These are phyloP conservation scores for Pseudocercospora macadamiae DNA, from an alignment of 2,329 filamentous ascomycete genomes.

Conservation along the genomic window DNA sequence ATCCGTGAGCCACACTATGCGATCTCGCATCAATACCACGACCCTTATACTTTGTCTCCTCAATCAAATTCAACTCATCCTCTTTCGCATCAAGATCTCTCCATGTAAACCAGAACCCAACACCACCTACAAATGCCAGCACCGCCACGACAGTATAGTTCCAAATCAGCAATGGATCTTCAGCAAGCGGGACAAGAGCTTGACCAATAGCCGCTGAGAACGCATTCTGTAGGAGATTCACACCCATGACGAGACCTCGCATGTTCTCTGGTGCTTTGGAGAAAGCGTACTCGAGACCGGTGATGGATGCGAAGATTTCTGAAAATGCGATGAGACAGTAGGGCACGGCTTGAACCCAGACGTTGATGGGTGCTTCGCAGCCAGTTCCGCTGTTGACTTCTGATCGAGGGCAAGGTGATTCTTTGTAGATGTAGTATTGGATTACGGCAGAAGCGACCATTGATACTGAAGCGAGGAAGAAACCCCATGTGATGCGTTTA, in stretches of 20 bases:
- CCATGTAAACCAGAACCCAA: constrained; percentile 71
- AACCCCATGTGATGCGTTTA: constrained; percentile 57
- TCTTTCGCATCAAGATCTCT: constrained; percentile 67
- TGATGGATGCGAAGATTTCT: constrained; percentile 51
- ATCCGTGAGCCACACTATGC: too few relatives aligned
- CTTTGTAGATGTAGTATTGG: constrained; percentile 59
- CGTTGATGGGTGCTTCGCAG: constrained; percentile 44
- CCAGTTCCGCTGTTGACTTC: constrained; percentile 31
- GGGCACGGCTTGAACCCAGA: constrained; percentile 48
- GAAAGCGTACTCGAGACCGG: constrained; percentile 51
- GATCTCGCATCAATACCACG: constrained; percentile 11
- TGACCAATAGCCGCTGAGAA: constrained; percentile 64
- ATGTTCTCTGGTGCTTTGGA: constrained; percentile 50
- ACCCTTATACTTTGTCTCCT: constrained; percentile 35
- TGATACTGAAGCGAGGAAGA: constrained; percentile 56
- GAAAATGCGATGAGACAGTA: constrained; percentile 49
- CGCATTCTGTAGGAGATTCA: constrained; percentile 63
- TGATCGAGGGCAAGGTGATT: constrained; percentile 29
- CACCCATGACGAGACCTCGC: constrained; percentile 51
- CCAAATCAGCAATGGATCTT: constrained; percentile 68
- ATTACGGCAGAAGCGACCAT: constrained; percentile 60
- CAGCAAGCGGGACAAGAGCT: constrained; percentile 61
- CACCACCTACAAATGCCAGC: constrained; percentile 64
- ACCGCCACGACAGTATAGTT: constrained; percentile 68
- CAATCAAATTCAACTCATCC: constrained; percentile 68